Percentiles rank a stretch among this genome's conserved stretches.
phyloP scores from a whole-genome alignment of 176 grass and related monocot species.

The Musa acuminata region DNA sequence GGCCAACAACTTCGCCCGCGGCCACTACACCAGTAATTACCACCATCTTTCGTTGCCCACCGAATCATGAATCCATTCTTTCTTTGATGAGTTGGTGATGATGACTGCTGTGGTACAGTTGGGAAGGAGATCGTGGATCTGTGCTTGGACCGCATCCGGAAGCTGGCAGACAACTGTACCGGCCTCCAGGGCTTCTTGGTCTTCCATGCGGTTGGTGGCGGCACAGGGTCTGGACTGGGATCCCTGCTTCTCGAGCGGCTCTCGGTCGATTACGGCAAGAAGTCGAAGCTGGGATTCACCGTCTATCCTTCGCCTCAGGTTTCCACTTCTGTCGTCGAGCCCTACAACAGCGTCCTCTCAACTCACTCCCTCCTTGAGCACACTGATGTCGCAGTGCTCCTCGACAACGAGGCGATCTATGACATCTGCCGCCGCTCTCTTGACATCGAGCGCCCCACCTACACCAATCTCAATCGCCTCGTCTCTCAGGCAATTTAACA shows the following conservation, averaged over 20 bases:
- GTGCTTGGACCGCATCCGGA: conserved; percentile 18
- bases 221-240: conserved; percentile 5
- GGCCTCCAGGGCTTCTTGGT: conserved; percentile 9
- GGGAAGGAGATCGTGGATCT: conserved; percentile 13
- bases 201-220: conserved; percentile 9
- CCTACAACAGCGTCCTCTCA: neutral
- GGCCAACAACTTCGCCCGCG: conserved; percentile 12
- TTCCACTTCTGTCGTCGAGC: conserved; percentile 8
- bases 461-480: conserved; percentile 18
- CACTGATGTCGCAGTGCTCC: conserved; percentile 9
- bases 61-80: neutral
- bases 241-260: conserved; percentile 12
- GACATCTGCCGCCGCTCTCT: conserved; percentile 22
- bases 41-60: neutral
- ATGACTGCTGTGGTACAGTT: neutral
- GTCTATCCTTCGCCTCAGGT: conserved; percentile 15
- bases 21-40: conserved; percentile 12
- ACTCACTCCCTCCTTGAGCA: conserved; percentile 21
- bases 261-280: conserved; percentile 17
- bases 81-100: too few species aligned
- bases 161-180: conserved; percentile 17
- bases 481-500: neutral
- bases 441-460: conserved; percentile 18
- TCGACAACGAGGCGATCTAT: conserved; percentile 16
- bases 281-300: conserved; percentile 16